Conservation (phyloP, 2,329 filamentous ascomycete genomes). For the Beauveria sp. region DNA sequence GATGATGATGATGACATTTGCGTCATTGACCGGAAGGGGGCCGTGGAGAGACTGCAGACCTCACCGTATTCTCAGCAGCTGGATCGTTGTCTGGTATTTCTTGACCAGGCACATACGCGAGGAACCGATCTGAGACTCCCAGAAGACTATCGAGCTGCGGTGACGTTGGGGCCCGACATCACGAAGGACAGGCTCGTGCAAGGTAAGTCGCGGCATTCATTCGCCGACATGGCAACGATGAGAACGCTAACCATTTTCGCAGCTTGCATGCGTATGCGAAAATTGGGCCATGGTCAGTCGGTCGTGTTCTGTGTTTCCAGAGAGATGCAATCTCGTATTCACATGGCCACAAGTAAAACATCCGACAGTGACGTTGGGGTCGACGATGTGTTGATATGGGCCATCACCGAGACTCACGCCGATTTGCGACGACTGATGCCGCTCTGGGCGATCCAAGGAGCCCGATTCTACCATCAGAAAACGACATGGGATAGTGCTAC, state of each 20-base stretch:
- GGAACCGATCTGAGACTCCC: conserved; percentile 63
- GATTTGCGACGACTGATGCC: conserved; percentile 43
- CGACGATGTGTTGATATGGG: conserved; percentile 49
- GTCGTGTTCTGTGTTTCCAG: conserved; percentile 52
- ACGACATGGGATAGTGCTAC: conserved; percentile 22
- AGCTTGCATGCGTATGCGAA: conserved; percentile 67
- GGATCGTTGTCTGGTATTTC: conserved; percentile 55
- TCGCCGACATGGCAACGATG: not conserved
- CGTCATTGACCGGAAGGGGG: conserved; percentile 42
- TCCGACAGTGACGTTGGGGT: conserved; percentile 31
- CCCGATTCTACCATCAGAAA: conserved; percentile 37
- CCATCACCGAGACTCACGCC: conserved; percentile 47
- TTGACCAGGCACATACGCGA: conserved; percentile 64
- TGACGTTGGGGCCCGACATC: conserved; percentile 57
- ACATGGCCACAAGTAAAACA: conserved; percentile 12
- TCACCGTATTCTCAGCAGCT: conserved; percentile 53
- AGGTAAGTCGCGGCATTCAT: conserved; percentile 35
- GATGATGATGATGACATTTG: conserved; percentile 46
- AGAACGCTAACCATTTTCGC: not conserved
- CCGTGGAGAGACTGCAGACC: conserved; percentile 41
- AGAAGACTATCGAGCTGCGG: conserved; percentile 49
- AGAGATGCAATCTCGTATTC: conserved; percentile 52
- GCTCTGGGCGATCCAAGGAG: conserved; percentile 55
- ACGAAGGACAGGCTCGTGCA: conserved; percentile 65
- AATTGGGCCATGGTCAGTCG: conserved; percentile 59